These are phyloP conservation scores for Aspergillus pseudoglaucus DNA, from an alignment of 2,329 filamentous ascomycete genomes.

Conservation along the genomic window DNA sequence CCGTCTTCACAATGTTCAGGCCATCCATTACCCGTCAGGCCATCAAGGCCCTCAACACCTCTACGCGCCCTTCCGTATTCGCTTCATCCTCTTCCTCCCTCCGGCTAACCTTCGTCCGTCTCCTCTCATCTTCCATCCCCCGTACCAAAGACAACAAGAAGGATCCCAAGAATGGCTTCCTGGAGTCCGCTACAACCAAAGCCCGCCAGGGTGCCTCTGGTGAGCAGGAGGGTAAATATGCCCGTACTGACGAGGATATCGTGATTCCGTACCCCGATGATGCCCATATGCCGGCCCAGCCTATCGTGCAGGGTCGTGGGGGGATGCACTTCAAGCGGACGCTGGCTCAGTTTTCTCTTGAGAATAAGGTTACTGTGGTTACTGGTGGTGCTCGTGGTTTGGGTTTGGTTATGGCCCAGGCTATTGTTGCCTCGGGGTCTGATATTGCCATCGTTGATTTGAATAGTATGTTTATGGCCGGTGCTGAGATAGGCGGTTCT, in stretches of 20 bases:
- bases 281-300: conserved; percentile 62
- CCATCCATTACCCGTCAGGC: conserved; percentile 20
- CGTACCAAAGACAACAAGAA: conserved; percentile 20
- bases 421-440: conserved; percentile 78
- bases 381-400: conserved; percentile 86
- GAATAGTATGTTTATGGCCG: conserved; percentile 59
- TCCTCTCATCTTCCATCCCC: conserved; percentile 24
- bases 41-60: conserved; percentile 16
- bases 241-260: conserved; percentile 72
- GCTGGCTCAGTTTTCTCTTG: conserved; percentile 76
- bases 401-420: conserved; percentile 88
- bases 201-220: conserved; percentile 25
- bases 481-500: not conserved
- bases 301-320: conserved; percentile 67
- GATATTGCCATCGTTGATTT: conserved; percentile 89
- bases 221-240: conserved; percentile 59
- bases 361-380: conserved; percentile 74
- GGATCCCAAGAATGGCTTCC: conserved; percentile 18
- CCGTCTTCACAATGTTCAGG: conserved; percentile 21
- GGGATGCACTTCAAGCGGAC: conserved; percentile 80
- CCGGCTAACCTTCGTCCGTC: conserved; percentile 15
- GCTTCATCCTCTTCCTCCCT: not conserved
- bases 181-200: conserved; percentile 22
- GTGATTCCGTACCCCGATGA: conserved; percentile 73
- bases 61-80: conserved; percentile 14